Conservation (phyloP, 2,329 filamentous ascomycete species). For the Periconia digitata region DNA sequence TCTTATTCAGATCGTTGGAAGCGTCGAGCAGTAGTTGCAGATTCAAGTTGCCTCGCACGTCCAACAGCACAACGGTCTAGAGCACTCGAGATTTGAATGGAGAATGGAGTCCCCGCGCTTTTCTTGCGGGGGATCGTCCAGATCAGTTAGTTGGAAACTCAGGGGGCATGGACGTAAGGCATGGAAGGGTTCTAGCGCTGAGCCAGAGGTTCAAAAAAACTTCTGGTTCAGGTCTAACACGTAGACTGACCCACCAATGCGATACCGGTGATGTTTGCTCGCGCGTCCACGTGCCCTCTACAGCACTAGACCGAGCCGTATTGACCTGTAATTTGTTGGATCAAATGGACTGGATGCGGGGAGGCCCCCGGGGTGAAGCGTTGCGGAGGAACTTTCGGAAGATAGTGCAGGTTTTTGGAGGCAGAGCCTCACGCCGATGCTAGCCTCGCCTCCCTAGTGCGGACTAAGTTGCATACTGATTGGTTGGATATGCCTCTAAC, state of each 20-base stretch:
- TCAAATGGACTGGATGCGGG: background rate
- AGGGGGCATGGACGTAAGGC: background rate
- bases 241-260: background rate
- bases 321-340: background rate
- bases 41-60: background rate
- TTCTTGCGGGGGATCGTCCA: background rate
- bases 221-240: background rate
- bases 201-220: too few relatives aligned
- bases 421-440: background rate
- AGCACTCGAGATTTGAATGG: background rate
- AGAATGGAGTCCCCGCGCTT: background rate
- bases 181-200: background rate
- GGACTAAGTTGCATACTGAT: background rate
- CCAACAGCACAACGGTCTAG: background rate
- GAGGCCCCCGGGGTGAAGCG: background rate
- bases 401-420: too few relatives aligned
- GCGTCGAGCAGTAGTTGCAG: too few relatives aligned
- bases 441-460: background rate
- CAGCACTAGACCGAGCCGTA: too few relatives aligned
- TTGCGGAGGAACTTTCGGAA: background rate
- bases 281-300: too few relatives aligned
- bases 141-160: background rate
- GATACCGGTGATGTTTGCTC: background rate
- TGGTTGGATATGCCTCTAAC: too few relatives aligned
- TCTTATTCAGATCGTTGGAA: too few relatives aligned